Evolutionary conservation across 2,329 filamentous ascomycete species (phyloP), one percentile per base, ranked within the genome.

Genomic region (Pestalotiopsis sp.): DNA sequence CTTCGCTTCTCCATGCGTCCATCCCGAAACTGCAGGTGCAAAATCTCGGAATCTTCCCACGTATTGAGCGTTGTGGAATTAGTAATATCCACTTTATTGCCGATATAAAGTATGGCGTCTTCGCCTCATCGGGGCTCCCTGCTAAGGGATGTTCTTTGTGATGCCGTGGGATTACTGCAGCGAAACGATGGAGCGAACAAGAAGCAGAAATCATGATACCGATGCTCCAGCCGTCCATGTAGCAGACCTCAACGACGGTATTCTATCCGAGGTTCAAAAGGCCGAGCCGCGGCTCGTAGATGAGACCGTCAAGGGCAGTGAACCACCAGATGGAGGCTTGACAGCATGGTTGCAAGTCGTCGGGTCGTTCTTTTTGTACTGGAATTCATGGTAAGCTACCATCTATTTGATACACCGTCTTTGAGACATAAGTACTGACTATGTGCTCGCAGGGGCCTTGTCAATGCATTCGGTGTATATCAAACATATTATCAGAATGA

Each of bases 311-410:
- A 38, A 56, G 25, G 63, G 27, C 13, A 23, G 31, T 20, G 49
- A 23, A 31, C 58, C 39, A 3, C 77, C 78, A 11, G 78, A 81
- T 66, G 80, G 81, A 58, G 81, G 81, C 2, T 73, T 78, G 14
- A 66, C 71, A 6, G 81, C 81, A 4, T 83, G 81, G 81, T 74
- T 82, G n/a, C 79, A 82, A 66, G 80, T 83, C 11, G 70, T 82
- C 49, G 79, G 80, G n/a, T 75, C 78, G 23, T 67, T 61, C 39
- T 63, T 20, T 23, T 38, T 67, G 38, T 57, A 38, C 17, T 67
- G 45, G 25, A 67, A 67, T 23, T 45, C 57, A 39, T 67, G 66
- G 66, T 67, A 60, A 39, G 64, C 11, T 1, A 36, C 31, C 0
- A 39, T 17, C n/a, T 2, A 17, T 59, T 11, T 14, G 11, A 2